These are phyloP conservation scores for Kurtzmaniella quercitrusa DNA, from an alignment of 1,139 yeast species.

Conservation along the genomic window DNA sequence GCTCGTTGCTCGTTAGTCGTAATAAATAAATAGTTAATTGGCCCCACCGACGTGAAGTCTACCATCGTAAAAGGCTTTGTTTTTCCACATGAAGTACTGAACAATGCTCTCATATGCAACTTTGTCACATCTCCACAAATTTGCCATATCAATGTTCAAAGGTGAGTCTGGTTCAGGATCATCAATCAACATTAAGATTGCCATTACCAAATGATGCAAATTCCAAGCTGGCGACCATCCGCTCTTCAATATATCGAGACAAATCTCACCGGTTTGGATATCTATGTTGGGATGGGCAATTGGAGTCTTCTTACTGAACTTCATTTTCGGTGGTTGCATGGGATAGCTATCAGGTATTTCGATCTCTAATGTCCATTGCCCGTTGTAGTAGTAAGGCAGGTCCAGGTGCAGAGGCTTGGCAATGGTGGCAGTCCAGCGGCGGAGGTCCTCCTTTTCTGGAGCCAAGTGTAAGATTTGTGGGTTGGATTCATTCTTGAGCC, in stretches of 20 bases:
- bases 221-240: slow-evolving; percentile 94
- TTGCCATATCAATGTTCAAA: slow-evolving; percentile 82
- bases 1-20: neutral
- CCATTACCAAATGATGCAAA: slow-evolving; percentile 62
- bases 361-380: slow-evolving; percentile 56
- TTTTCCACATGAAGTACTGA: slow-evolving; percentile 54
- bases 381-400: slow-evolving; percentile 45
- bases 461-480: slow-evolving; percentile 38
- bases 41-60: neutral
- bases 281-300: slow-evolving; percentile 78
- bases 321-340: slow-evolving; percentile 60
- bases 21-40: neutral
- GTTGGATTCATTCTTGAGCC: slow-evolving; percentile 21
- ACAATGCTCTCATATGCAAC: slow-evolving; percentile 60
- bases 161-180: slow-evolving; percentile 89
- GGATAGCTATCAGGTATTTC: slow-evolving; percentile 60
- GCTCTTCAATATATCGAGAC: slow-evolving; percentile 71
- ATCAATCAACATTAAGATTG: slow-evolving; percentile 63
- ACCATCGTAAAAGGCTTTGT: slow-evolving; percentile 18
- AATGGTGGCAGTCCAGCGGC: slow-evolving; percentile 57
- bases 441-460: slow-evolving; percentile 48
- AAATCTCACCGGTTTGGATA: slow-evolving; percentile 69
- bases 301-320: slow-evolving; percentile 37
- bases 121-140: slow-evolving; percentile 52
- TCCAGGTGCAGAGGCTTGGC: slow-evolving; percentile 47